Percentiles rank a stretch among this genome's conserved stretches.
phyloP scores from a whole-genome alignment of 1,284 basidiomycete species.

The Trametes polyzona region DNA sequence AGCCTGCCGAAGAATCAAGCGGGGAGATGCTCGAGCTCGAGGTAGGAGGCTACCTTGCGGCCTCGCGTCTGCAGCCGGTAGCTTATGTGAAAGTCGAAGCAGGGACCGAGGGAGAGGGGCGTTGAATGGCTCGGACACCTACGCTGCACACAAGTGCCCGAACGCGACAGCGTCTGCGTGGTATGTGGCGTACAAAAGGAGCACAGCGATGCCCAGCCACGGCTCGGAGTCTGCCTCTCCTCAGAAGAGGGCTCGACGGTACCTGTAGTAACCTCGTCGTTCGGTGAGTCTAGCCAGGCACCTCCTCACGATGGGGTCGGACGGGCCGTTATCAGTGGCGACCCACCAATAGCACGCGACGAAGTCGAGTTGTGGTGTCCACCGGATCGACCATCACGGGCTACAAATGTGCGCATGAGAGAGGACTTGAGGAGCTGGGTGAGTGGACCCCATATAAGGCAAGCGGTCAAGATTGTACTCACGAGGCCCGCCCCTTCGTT shows the following conservation, averaged over 20 bases:
- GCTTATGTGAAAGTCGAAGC: conserved; percentile 1
- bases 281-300: conserved; percentile 5
- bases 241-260: background rate
- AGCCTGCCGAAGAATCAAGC: background rate
- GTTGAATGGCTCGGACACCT: background rate
- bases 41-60: background rate
- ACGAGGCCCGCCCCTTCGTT: conserved; percentile 13
- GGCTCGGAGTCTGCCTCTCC: background rate
- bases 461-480: conserved; percentile 17
- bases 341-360: conserved; percentile 12
- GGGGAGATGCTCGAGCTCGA: background rate
- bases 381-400: conserved; percentile 11
- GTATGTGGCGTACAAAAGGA: background rate
- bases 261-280: background rate
- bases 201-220: background rate
- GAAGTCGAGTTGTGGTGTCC: background rate
- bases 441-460: conserved; percentile 13
- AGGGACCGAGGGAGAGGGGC: conserved; percentile 1
- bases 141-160: background rate
- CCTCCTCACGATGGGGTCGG: conserved; percentile 4
- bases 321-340: conserved; percentile 23
- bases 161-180: background rate
- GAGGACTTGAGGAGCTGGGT: conserved; percentile 18
- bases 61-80: background rate
- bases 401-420: conserved; percentile 18